Evolutionary conservation across 129 eudicot genomes (phyloP), one percentile per base, ranked within the genome.

Genomic region (Cynara cardunculus): DNA sequence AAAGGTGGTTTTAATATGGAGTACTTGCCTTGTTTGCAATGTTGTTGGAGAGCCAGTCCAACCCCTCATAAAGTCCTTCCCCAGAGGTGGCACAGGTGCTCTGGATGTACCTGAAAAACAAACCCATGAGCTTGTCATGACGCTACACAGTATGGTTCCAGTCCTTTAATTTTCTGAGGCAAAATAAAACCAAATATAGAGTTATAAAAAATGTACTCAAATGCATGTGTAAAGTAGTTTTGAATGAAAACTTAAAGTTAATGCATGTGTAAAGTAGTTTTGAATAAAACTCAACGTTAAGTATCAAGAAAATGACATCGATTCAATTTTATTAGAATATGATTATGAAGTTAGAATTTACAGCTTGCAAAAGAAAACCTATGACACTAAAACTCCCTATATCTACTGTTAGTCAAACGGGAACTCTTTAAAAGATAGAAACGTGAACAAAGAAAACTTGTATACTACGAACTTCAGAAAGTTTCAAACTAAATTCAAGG

Each of bases 21-120:
- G 62, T 27, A 89, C 84, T 85, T 86, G 86, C 99, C 99, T 88
- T 96, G 93, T 78, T 96, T 56, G 99, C 99, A 88, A 96, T 96
- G 87, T 96, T 96, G 97, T 91, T 96, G 78, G 99, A 96, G 49
- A 96, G 96, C 99, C 99, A 96, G 81, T 96, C 99, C 75, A 96
- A 81, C 26, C 99, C 99, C 78, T 96, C 99, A 13, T 96, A 96
- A 37, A 96, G 98, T 25, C 99, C 99, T 87, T 96, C 99, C 22
- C 99, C 99, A 34, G 99, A 93, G 73, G 99, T 96, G 30, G 99
- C 99, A 81, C 99, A 96, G 65, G 99, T 92, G 92, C 99, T 96
- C 93, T 96, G 99, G 84, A 96, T 96, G 87, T 96, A 96, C 99
- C 99, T 96, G 89, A 27, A 80, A 71, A 39, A 26, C 30, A 69